phyloP scores from a whole-genome alignment of 768 basidiomycete genomes.

The Pisolithus marmoratus region DNA sequence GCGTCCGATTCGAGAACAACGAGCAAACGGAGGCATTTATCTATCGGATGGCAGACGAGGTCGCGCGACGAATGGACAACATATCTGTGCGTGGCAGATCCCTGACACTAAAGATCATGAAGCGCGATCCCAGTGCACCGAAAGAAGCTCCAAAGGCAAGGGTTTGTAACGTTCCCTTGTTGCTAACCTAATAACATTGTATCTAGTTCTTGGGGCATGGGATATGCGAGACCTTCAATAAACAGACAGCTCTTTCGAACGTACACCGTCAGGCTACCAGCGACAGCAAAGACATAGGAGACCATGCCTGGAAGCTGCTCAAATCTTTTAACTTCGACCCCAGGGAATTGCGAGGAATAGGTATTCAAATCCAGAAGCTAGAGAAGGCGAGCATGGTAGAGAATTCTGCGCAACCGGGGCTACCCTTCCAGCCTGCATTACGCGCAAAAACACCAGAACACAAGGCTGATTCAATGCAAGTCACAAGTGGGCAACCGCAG shows the following conservation, averaged over 20 bases:
- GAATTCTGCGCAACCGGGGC: constrained; percentile 47
- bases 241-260: constrained; percentile 55
- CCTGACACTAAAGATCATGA: constrained; percentile 86
- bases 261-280: constrained; percentile 66
- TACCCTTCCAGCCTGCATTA: constrained; percentile 47
- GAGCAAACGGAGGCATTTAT: constrained; percentile 80
- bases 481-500: constrained; percentile 6
- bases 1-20: constrained; percentile 83
- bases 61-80: constrained; percentile 62
- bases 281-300: constrained; percentile 65
- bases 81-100: constrained; percentile 66
- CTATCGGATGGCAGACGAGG: constrained; percentile 70
- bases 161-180: background rate
- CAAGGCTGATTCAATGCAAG: background rate
- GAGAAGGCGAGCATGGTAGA: constrained; percentile 43
- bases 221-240: constrained; percentile 74
- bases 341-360: constrained; percentile 85
- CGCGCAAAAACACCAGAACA: background rate
- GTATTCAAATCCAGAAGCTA: constrained; percentile 86
- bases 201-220: constrained; percentile 89
- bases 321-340: constrained; percentile 73
- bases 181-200: background rate
- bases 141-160: constrained; percentile 85
- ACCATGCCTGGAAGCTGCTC: constrained; percentile 72
- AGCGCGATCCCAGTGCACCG: constrained; percentile 78